phyloP scores from a whole-genome alignment of 2,329 filamentous ascomycete genomes.

The Alternaria brassicae region DNA sequence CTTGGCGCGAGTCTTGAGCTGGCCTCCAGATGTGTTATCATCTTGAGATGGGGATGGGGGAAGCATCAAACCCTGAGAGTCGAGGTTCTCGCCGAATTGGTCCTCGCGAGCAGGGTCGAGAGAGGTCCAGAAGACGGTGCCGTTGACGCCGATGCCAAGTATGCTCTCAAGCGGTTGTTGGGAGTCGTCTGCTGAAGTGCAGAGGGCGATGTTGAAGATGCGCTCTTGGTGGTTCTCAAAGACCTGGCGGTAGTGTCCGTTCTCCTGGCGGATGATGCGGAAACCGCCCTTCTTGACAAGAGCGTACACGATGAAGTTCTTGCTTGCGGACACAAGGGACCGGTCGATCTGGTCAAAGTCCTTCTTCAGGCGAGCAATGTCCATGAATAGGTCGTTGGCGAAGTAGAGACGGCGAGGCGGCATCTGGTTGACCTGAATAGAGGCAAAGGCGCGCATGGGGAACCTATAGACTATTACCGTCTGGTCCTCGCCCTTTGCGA shows the following conservation, averaged over 20 bases:
- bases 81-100: conserved; percentile 78
- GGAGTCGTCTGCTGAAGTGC: conserved; percentile 65
- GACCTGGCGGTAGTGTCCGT: conserved; percentile 88
- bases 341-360: conserved; percentile 98
- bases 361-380: conserved; percentile 94
- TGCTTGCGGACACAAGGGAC: conserved; percentile 86
- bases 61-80: conserved; percentile 86
- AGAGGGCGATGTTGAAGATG: conserved; percentile 91
- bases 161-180: conserved; percentile 68
- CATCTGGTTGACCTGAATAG: conserved; percentile 73
- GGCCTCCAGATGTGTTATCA: conserved; percentile 87
- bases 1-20: conserved; percentile 93
- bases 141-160: conserved; percentile 91
- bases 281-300: conserved; percentile 93
- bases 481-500: conserved; percentile 70
- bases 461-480: conserved; percentile 90
- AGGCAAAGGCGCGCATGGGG: conserved; percentile 94
- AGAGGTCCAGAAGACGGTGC: conserved; percentile 94
- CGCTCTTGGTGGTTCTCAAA: conserved; percentile 92
- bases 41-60: conserved; percentile 86
- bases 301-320: conserved; percentile 91
- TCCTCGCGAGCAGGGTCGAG: conserved; percentile 56
- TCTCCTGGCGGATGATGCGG: conserved; percentile 91
- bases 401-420: conserved; percentile 68
- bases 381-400: conserved; percentile 81